Conservation (phyloP, 345 rosid species). For the Rhodomyrtus tomentosa region DNA sequence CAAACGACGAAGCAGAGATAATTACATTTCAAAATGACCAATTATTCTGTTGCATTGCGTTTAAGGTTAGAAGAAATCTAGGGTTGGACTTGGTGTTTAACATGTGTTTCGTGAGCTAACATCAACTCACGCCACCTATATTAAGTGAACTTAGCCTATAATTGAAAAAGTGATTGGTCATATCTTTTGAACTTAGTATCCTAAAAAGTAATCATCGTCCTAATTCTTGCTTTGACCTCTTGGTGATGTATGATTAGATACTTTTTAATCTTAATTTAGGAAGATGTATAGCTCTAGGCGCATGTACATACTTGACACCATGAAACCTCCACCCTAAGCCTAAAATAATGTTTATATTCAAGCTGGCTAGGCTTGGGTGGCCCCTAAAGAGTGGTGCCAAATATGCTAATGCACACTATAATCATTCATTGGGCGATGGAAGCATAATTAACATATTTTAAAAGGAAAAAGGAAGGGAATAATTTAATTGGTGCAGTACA, state of each 20-base stretch:
- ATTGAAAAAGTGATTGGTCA: background rate
- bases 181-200: background rate
- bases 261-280: background rate
- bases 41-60: background rate
- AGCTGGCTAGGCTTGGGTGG: background rate
- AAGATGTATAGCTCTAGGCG: background rate
- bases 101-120: background rate
- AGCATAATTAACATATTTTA: background rate
- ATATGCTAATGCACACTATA: conserved; percentile 1
- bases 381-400: conserved; percentile 4
- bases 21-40: background rate
- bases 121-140: background rate
- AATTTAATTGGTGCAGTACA: background rate
- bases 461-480: background rate
- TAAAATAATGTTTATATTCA: background rate
- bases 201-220: background rate
- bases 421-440: conserved; percentile 4
- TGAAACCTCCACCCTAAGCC: background rate
- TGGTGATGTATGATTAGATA: background rate
- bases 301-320: background rate
- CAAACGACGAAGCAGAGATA: background rate
- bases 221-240: background rate
- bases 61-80: background rate
- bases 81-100: background rate
- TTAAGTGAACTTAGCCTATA: background rate